These are phyloP conservation scores for Zygoascus ofunaensis DNA, from an alignment of 805 yeast genomes.

Conservation along the genomic window DNA sequence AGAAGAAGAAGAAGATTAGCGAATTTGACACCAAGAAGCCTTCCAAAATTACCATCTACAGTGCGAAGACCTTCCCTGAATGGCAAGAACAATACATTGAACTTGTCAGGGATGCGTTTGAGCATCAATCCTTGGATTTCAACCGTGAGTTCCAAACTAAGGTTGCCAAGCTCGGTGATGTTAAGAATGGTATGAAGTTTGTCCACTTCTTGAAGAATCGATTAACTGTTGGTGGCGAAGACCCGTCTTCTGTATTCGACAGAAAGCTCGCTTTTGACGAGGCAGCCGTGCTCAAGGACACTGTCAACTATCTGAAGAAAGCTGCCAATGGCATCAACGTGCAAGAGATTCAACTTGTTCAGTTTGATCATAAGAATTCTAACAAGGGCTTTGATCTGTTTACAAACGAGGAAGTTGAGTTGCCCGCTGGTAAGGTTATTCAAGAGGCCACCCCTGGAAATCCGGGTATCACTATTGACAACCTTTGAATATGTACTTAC, in stretches of 20 bases:
- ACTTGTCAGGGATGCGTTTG: slow-evolving; percentile 47
- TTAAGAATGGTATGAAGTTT: slow-evolving; percentile 98
- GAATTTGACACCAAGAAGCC: slow-evolving; percentile 72
- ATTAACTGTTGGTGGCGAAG: slow-evolving; percentile 36
- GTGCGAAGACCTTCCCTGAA: slow-evolving; percentile 79
- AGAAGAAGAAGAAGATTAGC: slow-evolving; percentile 74
- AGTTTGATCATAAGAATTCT: slow-evolving; percentile 53
- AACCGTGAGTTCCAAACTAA: slow-evolving; percentile 31
- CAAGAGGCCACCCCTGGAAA: slow-evolving; percentile 87
- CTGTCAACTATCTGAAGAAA: slow-evolving; percentile 47
- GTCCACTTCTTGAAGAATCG: slow-evolving; percentile 79
- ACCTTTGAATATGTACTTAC: slow-evolving; percentile 34
- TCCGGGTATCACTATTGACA: slow-evolving; percentile 76
- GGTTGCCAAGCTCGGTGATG: slow-evolving; percentile 46
- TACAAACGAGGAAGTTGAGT: slow-evolving; percentile 60
- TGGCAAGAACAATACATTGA: slow-evolving; percentile 81
- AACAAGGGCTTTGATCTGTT: slow-evolving; percentile 51
- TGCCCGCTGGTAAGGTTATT: slow-evolving; percentile 54
- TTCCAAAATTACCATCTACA: slow-evolving; percentile 58
- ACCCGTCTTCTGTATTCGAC: slow-evolving; percentile 75
- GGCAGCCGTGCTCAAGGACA: slow-evolving; percentile 48
- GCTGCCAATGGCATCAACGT: slow-evolving; percentile 55
- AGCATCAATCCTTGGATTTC: slow-evolving; percentile 24
- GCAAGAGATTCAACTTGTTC: slow-evolving; percentile 48
- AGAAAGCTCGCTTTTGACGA: slow-evolving; percentile 83